phyloP scores from a whole-genome alignment of 1,139 yeast species.

The Hyphopichia burtonii region DNA sequence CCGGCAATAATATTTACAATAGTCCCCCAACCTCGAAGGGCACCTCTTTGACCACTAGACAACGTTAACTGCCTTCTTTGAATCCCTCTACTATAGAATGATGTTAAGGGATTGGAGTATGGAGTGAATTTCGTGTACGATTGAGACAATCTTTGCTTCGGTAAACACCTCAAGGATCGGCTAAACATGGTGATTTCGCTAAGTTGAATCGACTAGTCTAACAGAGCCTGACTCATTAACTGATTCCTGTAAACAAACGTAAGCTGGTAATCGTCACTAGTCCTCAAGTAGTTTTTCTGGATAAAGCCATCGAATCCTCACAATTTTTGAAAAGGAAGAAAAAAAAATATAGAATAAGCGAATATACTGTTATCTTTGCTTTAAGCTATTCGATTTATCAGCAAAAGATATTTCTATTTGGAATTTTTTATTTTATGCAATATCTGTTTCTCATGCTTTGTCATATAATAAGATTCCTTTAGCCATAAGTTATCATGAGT shows the following conservation, averaged over 20 bases:
- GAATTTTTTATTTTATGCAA: too few relatives aligned
- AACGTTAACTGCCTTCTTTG: conserved; percentile 5
- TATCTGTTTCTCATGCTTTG: not conserved
- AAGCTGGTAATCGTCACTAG: too few relatives aligned
- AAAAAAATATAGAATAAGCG: not conserved
- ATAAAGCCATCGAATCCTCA: not conserved
- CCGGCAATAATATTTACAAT: conserved; percentile 40
- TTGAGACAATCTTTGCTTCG: not conserved
- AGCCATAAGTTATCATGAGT: not conserved
- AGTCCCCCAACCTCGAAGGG: conserved; percentile 32
- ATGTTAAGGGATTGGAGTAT: not conserved
- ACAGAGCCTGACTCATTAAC: too few relatives aligned
- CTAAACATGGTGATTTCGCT: conserved; percentile 1
- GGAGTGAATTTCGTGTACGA: not conserved
- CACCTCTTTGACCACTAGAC: conserved; percentile 19
- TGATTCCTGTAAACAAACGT: too few relatives aligned
- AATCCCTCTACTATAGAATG: not conserved
- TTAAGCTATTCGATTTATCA: too few relatives aligned
- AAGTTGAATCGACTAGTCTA: too few relatives aligned
- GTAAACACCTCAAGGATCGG: conserved; percentile 1
- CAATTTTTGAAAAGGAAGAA: not conserved
- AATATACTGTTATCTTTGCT: not conserved
- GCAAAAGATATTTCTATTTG: too few relatives aligned
- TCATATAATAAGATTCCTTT: not conserved
- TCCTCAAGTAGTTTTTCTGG: too few relatives aligned